These are phyloP conservation scores for Moniliophthora roreri DNA, from an alignment of 1,284 basidiomycete genomes.

Conservation along the genomic window DNA sequence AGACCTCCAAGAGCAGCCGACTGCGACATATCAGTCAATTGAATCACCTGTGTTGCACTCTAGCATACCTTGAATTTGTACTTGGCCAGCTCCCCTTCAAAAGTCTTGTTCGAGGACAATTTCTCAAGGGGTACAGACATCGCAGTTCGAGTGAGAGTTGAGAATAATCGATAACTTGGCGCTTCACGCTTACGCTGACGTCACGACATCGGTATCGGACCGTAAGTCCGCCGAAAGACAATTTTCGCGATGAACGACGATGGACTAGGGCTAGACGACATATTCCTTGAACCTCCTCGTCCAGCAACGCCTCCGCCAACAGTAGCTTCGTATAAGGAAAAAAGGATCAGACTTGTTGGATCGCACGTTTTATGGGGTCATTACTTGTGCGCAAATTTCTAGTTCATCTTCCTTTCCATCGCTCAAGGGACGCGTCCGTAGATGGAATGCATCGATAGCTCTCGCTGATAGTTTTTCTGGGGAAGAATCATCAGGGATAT, in stretches of 20 bases:
- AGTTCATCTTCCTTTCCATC: not conserved
- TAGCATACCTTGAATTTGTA: slow-evolving; percentile 78
- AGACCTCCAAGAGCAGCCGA: slow-evolving; percentile 80
- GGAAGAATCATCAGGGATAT: slow-evolving; percentile 38
- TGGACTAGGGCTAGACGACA: too few species aligned
- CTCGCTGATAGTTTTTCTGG: slow-evolving; percentile 74
- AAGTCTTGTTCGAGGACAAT: slow-evolving; percentile 78
- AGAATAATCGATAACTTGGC: not conserved
- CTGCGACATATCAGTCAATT: slow-evolving; percentile 29
- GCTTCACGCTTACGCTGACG: too few species aligned
- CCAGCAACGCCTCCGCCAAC: too few species aligned
- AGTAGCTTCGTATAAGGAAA: slow-evolving; percentile 31
- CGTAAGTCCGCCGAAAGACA: too few species aligned
- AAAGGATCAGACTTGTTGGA: slow-evolving; percentile 80
- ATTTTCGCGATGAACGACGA: too few species aligned
- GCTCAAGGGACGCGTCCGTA: slow-evolving; percentile 26
- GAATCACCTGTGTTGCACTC: slow-evolving; percentile 9
- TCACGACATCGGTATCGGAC: too few species aligned
- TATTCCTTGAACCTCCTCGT: too few species aligned
- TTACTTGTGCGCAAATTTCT: slow-evolving; percentile 59
- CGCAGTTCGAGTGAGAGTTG: slow-evolving; percentile 6
- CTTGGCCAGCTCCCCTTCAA: slow-evolving; percentile 79
- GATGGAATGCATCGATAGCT: slow-evolving; percentile 84
- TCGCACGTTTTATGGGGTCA: slow-evolving; percentile 92
- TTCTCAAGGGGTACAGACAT: slow-evolving; percentile 47